These are phyloP conservation scores for Penicillium sp. DNA, from an alignment of 2,329 filamentous ascomycete genomes.

Conservation along the genomic window DNA sequence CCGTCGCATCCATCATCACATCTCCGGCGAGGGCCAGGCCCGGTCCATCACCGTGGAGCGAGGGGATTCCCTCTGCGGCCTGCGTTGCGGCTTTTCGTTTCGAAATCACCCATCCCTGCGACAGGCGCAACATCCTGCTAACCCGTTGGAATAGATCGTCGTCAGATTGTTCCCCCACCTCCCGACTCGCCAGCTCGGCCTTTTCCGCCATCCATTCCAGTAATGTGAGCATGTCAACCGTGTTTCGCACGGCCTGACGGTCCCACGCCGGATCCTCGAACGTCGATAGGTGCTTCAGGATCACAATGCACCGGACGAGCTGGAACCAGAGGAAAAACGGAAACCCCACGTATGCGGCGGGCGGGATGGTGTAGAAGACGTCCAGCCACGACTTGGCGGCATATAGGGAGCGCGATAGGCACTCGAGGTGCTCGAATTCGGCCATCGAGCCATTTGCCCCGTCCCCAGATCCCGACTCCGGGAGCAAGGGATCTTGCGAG, in stretches of 20 bases:
- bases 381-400: conserved; percentile 37
- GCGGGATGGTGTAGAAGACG: conserved; percentile 29
- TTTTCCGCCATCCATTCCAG: conserved; percentile 33
- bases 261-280: conserved; percentile 43
- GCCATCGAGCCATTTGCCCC: too few relatives aligned
- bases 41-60: too few relatives aligned
- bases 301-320: conserved; percentile 34
- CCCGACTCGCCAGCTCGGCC: conserved; percentile 27
- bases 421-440: conserved; percentile 34
- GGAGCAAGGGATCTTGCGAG: too few relatives aligned
- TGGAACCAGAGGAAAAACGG: conserved; percentile 42
- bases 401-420: conserved; percentile 36
- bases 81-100: too few relatives aligned
- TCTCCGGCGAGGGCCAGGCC: too few relatives aligned
- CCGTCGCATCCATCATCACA: too few relatives aligned
- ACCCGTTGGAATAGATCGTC: conserved; percentile 33
- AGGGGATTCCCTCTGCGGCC: too few relatives aligned
- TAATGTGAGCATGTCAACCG: conserved; percentile 29
- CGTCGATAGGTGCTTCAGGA: conserved; percentile 39
- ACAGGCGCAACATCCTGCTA: too few relatives aligned
- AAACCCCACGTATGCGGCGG: conserved; percentile 27
- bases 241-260: conserved; percentile 33
- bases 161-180: conserved; percentile 28
- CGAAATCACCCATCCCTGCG: too few relatives aligned
- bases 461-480: too few relatives aligned